Evolutionary conservation across 208 protist genomes (phyloP), one percentile per base, ranked within the genome.

Genomic region (Crithidia brevicula): DNA sequence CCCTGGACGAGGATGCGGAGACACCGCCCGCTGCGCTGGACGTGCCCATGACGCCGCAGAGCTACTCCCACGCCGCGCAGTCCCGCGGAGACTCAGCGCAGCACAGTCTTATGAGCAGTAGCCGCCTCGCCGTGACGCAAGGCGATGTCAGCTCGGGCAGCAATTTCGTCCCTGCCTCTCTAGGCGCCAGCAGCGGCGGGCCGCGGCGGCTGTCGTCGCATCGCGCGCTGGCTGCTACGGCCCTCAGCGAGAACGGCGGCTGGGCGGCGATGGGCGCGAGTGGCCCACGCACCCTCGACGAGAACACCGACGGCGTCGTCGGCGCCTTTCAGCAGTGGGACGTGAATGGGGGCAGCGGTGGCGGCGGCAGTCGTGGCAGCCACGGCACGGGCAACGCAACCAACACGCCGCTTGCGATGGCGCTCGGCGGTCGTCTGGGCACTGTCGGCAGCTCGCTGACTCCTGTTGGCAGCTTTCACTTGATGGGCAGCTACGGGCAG

Each of bases 31-130:
- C 34, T 28, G 65, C 74, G 22, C 33, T 79, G 51, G 74, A 81
- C 46, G 78, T 57, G 40, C 82, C 82, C 23, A 88, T 88, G 73
- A 88, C 82, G 20, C 74, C 78, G n/a, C 72, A 84, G 54, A 77
- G 75, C 33, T 88, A 77, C 57, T 82, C 73, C 0, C 74, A 73
- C 15, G 47, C 84, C 53, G 4, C 65, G 22, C 67, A 66, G 52
- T 59, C 38, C 4, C 67, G 61, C 61, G 53, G 52, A 27, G 61
- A 69, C 11, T 58, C 53, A 11, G 49, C 50, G 47, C 61, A 38
- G 10, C 61, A 67, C 25, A 57, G 49, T n/a, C 33, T 54, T 15
- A 45, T 65, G 59, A 43, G 59, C 59, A 54, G 59, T 28, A 33
- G 57, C 4, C 59, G 50, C 15, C 46, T 33, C 59, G 46, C 22